A percentile compares a stretch with the other conserved stretches of the same genome.
Evolutionary conservation across 805 yeast genomes (phyloP).

Genomic region (Scheffersomyces stipitis): DNA sequence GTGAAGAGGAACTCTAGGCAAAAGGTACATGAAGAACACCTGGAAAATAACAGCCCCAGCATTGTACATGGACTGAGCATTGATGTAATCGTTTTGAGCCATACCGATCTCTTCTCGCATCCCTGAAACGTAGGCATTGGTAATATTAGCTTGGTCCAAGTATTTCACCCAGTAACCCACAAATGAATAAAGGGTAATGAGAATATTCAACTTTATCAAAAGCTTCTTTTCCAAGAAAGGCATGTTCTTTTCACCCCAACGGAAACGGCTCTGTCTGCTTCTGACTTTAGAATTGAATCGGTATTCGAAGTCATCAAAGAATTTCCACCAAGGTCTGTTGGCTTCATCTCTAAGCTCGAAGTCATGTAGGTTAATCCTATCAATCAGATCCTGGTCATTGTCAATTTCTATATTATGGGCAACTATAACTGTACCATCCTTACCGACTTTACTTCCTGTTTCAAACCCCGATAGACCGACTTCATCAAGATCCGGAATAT

Average conservation of each 20-base stretch:
- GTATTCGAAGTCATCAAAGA: conserved; percentile 38
- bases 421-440: too few species aligned
- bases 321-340: conserved; percentile 48
- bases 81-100: conserved; percentile 21
- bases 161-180: conserved; percentile 26
- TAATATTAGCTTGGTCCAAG: conserved; percentile 21
- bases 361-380: too few species aligned
- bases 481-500: too few species aligned
- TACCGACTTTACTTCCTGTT: too few species aligned
- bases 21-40: conserved; percentile 22
- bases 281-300: conserved; percentile 12
- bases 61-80: conserved; percentile 19
- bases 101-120: conserved; percentile 16
- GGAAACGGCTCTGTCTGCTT: too few species aligned
- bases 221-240: conserved; percentile 24
- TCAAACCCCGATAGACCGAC: too few species aligned
- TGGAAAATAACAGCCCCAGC: conserved; percentile 24
- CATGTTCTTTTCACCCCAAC: too few species aligned
- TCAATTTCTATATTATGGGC: too few species aligned
- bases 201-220: conserved; percentile 23
- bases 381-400: too few species aligned
- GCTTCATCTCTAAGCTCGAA: conserved; percentile 56
- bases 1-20: conserved; percentile 19
- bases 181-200: conserved; percentile 22
- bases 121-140: conserved; percentile 23